Evolutionary conservation across 148 eudicot species (phyloP).

Genomic region (Vaccinium vitisidaea): DNA sequence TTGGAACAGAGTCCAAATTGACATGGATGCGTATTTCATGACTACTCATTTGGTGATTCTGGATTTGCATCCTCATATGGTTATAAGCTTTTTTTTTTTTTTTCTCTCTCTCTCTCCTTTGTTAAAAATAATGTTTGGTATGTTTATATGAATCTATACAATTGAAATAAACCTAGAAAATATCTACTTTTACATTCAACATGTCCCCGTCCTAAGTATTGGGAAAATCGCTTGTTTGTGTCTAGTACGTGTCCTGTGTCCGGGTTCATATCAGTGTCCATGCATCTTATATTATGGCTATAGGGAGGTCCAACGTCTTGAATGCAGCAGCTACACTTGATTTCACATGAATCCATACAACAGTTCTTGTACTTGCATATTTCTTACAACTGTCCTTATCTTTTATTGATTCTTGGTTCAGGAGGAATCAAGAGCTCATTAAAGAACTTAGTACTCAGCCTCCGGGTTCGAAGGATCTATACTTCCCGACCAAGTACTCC

Average conservation of each 20-base stretch:
- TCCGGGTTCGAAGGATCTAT: slow-evolving; percentile 44
- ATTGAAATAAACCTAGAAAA: not conserved
- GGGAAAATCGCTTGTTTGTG: not conserved
- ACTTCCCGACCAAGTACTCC: slow-evolving; percentile 52
- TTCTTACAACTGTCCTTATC: not conserved
- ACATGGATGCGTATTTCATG: not conserved
- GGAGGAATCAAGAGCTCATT: slow-evolving; percentile 60
- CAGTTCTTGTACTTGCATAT: not conserved
- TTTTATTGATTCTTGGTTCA: slow-evolving; percentile 13
- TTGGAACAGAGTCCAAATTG: not conserved
- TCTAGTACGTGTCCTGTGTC: not conserved
- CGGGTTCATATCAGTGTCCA: not conserved
- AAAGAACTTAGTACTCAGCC: slow-evolving; percentile 40
- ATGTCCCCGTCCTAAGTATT: not conserved
- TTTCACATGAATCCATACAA: not conserved
- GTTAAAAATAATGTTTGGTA: not conserved
- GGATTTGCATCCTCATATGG: not conserved
- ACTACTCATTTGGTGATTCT: not conserved
- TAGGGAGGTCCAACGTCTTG: not conserved
- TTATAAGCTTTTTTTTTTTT: not conserved
- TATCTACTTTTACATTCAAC: not conserved
- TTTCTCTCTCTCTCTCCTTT: not conserved
- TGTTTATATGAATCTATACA: not conserved
- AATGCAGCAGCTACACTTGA: not conserved
- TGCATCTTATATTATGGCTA: not conserved